Percentiles rank a stretch among this genome's conserved stretches.
These are phyloP conservation scores for Suhomyces atakaporum DNA, from an alignment of 1,139 yeast genomes.

Conservation along the genomic window DNA sequence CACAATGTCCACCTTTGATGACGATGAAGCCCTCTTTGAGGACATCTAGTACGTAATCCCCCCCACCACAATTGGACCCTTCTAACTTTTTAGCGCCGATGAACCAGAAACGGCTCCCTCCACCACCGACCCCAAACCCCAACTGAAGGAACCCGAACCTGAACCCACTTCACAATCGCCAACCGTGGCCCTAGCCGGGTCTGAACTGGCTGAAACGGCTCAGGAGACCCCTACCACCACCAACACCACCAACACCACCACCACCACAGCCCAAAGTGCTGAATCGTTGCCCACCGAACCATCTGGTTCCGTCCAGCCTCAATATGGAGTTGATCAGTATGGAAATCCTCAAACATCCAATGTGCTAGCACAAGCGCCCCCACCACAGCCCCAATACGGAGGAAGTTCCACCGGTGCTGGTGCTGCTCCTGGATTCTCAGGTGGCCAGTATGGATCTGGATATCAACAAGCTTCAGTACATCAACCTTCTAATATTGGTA, in stretches of 20 bases:
- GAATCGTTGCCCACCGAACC: no score
- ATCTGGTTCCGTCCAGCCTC: no score
- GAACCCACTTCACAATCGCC: no score
- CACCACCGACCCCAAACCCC: constrained; percentile 3
- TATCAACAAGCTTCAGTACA: constrained; percentile 13
- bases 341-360: no score
- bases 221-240: no score
- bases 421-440: background rate
- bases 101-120: constrained; percentile 14
- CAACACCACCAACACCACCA: no score
- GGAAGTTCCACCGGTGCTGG: constrained; percentile 5
- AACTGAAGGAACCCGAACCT: constrained; percentile 1
- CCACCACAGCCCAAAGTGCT: no score
- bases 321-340: no score
- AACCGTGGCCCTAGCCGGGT: no score
- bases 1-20: constrained; percentile 68
- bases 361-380: constrained; percentile 2
- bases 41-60: constrained; percentile 56
- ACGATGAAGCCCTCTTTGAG: constrained; percentile 83
- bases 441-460: constrained; percentile 1
- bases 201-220: no score
- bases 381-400: constrained; percentile 7
- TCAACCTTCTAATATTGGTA: constrained; percentile 43
- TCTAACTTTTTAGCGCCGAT: constrained; percentile 18
- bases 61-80: constrained; percentile 8